These are phyloP conservation scores for Lagenidium sp. DNA, from an alignment of 352 stramenopile genomes.

Conservation along the genomic window DNA sequence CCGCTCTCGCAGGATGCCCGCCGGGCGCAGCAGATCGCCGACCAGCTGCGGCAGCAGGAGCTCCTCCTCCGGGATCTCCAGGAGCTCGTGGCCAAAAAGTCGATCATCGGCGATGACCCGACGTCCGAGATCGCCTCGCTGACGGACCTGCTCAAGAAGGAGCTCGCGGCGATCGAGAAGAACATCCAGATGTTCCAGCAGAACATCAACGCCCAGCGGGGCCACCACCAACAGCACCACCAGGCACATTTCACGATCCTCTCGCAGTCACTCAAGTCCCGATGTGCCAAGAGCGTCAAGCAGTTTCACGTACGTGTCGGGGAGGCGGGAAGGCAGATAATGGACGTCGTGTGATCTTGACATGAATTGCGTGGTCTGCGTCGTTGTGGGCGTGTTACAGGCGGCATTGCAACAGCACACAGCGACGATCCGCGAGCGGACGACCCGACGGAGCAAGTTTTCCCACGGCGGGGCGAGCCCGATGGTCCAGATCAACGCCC, in stretches of 20 bases:
- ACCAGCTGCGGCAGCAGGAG: constrained; percentile 76
- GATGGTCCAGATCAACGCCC: constrained; percentile 76
- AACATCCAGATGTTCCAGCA: constrained; percentile 66
- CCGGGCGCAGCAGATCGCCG: constrained; percentile 67
- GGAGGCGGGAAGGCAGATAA: not conserved
- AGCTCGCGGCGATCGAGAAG: constrained; percentile 48
- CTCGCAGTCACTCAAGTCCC: constrained; percentile 69
- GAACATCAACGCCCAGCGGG: constrained; percentile 34
- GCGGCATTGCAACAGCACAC: constrained; percentile 25
- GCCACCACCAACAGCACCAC: constrained; percentile 53
- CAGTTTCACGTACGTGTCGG: constrained; percentile 51
- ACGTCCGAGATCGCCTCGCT: constrained; percentile 68
- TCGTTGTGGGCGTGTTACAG: constrained; percentile 16
- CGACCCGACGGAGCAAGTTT: constrained; percentile 72
- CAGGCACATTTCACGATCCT: constrained; percentile 76
- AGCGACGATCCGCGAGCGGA: constrained; percentile 58
- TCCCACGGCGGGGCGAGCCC: constrained; percentile 57
- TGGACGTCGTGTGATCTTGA: constrained; percentile 4
- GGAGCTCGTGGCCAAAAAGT: constrained; percentile 62
- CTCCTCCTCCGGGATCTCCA: constrained; percentile 67
- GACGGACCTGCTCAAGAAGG: constrained; percentile 73
- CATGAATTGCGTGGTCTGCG: too few relatives aligned
- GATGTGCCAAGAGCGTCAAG: constrained; percentile 75
- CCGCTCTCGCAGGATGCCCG: constrained; percentile 67
- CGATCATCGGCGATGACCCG: constrained; percentile 69